Percentiles rank a stretch among this genome's conserved stretches.
Conservation (phyloP, 75 land plant species). For the Picea glauca region DNA sequence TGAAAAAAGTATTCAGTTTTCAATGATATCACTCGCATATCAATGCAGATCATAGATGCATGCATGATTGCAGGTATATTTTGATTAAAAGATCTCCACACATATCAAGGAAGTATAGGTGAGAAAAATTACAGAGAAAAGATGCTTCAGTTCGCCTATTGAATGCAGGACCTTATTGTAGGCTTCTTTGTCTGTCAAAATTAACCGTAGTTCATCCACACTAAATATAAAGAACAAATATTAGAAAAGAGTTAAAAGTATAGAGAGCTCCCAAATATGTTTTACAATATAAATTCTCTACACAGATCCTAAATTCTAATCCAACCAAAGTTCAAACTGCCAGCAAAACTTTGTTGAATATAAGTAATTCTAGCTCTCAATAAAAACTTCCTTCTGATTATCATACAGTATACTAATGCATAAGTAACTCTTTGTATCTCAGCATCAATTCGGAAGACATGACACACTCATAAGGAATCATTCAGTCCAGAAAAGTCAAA, state of each 20-base stretch:
- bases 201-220: constrained; percentile 1
- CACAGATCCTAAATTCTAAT: too few relatives aligned
- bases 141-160: constrained; percentile 12
- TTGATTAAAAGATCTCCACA: background rate
- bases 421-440: too few relatives aligned
- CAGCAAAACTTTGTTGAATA: too few relatives aligned
- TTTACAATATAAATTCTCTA: too few relatives aligned
- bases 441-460: too few relatives aligned
- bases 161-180: constrained; percentile 9
- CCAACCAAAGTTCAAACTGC: too few relatives aligned
- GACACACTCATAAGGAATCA: too few relatives aligned
- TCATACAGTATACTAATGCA: too few relatives aligned
- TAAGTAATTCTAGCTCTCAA: too few relatives aligned
- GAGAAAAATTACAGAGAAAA: constrained; percentile 3
- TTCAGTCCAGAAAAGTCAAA: too few relatives aligned
- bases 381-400: too few relatives aligned
- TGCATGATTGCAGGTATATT: background rate
- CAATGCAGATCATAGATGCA: background rate
- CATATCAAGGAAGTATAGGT: background rate
- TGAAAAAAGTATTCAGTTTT: background rate
- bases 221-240: background rate
- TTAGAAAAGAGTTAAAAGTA: constrained; percentile 7
- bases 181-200: constrained; percentile 4
- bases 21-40: background rate
- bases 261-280: background rate